Conservation (phyloP, 495 filamentous ascomycete species). For the Xylaria grammica region DNA sequence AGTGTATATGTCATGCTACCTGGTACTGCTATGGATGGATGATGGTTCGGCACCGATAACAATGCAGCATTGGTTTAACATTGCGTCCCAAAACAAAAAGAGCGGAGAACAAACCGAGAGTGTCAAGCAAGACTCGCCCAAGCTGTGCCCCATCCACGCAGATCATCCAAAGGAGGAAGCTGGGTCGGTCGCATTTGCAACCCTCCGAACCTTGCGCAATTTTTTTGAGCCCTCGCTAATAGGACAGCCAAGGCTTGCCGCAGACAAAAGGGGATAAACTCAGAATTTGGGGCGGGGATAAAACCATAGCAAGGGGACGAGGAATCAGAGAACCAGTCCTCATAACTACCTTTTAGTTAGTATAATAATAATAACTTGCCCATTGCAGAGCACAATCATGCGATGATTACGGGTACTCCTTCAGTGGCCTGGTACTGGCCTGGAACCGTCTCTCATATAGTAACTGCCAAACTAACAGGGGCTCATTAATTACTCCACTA, state of each 20-base stretch:
- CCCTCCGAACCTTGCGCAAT: not conserved
- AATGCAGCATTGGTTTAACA: conserved; percentile 4
- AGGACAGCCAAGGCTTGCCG: not conserved
- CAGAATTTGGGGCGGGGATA: not conserved
- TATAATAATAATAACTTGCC: too few relatives aligned
- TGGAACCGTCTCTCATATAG: too few relatives aligned
- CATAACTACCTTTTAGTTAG: too few relatives aligned
- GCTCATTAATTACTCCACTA: too few relatives aligned
- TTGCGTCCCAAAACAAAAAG: not conserved
- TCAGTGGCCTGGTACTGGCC: too few relatives aligned
- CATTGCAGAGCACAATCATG: too few relatives aligned
- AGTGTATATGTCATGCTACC: not conserved
- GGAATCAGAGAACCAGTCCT: too few relatives aligned
- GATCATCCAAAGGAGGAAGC: conserved; percentile 12
- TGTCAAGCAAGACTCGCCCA: not conserved
- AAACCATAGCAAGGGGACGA: too few relatives aligned
- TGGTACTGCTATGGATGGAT: too few relatives aligned
- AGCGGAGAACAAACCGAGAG: conserved; percentile 8
- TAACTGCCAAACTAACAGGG: too few relatives aligned
- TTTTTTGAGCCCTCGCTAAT: conserved; percentile 2
- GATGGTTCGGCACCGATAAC: not conserved
- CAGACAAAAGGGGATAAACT: not conserved
- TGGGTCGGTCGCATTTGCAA: conserved; percentile 4
- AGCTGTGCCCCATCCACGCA: not conserved
- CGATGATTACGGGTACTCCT: too few relatives aligned